Percentiles rank a stretch among this genome's conserved stretches.
phyloP scores from a whole-genome alignment of 2,329 filamentous ascomycete species.

The Aureobasidium sp. region DNA sequence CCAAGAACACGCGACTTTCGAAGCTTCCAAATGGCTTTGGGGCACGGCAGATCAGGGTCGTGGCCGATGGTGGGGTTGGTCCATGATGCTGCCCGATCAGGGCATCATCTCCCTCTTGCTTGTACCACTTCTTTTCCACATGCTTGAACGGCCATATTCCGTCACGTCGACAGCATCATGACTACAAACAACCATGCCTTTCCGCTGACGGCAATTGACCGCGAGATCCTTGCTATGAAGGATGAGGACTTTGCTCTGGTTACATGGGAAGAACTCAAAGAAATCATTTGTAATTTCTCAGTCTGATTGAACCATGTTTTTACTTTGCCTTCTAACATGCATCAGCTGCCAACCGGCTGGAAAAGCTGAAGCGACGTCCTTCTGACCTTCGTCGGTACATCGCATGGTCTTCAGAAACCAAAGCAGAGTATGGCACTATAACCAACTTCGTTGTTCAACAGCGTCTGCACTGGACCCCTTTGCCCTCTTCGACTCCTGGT shows the following conservation, averaged over 20 bases:
- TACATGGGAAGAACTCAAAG: conserved; percentile 44
- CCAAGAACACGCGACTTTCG: conserved; percentile 19
- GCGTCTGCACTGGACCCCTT: conserved; percentile 44
- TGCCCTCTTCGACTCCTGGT: conserved; percentile 14
- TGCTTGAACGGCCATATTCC: background rate
- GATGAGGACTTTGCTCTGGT: conserved; percentile 46
- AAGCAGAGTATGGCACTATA: conserved; percentile 47
- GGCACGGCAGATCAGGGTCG: background rate
- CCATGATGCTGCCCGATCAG: background rate
- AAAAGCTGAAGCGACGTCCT: conserved; percentile 49
- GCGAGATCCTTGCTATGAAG: conserved; percentile 39
- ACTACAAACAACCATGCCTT: conserved; percentile 24
- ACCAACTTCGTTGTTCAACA: conserved; percentile 48
- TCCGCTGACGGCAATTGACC: conserved; percentile 42
- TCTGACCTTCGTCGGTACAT: conserved; percentile 52
- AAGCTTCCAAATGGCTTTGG: background rate
- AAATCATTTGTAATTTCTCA: conserved; percentile 39
- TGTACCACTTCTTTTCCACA: background rate
- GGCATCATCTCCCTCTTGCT: background rate
- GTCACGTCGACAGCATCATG: background rate
- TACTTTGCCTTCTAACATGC: background rate
- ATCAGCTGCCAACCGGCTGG: conserved; percentile 42
- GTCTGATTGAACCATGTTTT: background rate
- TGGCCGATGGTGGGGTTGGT: background rate
- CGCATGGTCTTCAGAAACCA: conserved; percentile 48